phyloP scores from a whole-genome alignment of 352 stramenopile species.

The Thraustochytrium striatum region DNA sequence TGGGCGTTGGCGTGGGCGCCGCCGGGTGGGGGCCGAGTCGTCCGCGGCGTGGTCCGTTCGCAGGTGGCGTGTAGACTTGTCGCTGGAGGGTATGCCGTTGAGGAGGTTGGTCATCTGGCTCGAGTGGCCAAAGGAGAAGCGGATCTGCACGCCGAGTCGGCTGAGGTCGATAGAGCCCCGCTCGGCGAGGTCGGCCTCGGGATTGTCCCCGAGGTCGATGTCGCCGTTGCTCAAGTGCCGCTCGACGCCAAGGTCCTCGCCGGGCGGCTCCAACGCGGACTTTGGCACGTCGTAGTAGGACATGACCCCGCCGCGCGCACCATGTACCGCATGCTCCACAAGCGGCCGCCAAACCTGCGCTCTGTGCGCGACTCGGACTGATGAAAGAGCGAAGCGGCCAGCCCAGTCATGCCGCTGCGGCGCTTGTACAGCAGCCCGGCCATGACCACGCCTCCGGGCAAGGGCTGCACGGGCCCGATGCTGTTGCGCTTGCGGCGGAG shows the following conservation, averaged over 20 bases:
- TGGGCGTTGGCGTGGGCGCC: not conserved
- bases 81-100: not conserved
- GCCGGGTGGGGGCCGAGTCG: not conserved
- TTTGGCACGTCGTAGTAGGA: constrained; percentile 42
- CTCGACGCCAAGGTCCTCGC: not conserved
- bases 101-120: not conserved
- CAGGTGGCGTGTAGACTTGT: not conserved
- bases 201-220: not conserved
- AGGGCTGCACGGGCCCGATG: not conserved
- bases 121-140: constrained; percentile 3
- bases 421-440: constrained; percentile 46
- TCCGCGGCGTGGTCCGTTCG: not conserved
- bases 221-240: not conserved
- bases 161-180: constrained; percentile 26
- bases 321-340: constrained; percentile 34
- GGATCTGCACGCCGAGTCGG: constrained; percentile 4
- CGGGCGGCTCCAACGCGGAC: not conserved
- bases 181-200: not conserved
- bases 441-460: not conserved
- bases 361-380: constrained; percentile 35
- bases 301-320: constrained; percentile 19
- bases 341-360: constrained; percentile 11
- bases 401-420: constrained; percentile 29
- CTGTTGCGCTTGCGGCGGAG: not conserved
- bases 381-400: constrained; percentile 26